phyloP scores from a whole-genome alignment of 768 basidiomycete species.

The Xerocomus potaroensis region DNA sequence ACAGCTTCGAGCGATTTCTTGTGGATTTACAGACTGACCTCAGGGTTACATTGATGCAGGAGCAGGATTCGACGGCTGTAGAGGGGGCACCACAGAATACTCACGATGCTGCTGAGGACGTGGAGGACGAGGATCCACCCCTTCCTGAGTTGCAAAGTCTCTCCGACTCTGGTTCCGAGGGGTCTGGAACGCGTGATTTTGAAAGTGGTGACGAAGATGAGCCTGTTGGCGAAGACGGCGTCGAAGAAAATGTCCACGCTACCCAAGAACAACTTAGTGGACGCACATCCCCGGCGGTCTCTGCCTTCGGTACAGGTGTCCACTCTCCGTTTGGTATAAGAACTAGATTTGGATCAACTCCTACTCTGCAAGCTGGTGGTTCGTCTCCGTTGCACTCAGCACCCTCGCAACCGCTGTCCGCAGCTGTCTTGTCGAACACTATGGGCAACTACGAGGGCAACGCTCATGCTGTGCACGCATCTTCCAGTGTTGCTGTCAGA shows the following conservation, averaged over 20 bases:
- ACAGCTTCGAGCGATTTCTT: conserved; percentile 78
- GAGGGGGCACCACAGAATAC: conserved; percentile 4
- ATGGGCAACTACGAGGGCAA: conserved; percentile 7
- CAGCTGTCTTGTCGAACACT: conserved; percentile 5
- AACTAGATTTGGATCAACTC: conserved; percentile 1
- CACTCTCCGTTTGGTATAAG: conserved; percentile 9
- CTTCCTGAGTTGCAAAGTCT: conserved; percentile 25
- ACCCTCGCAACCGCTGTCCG: conserved; percentile 8
- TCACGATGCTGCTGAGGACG: conserved; percentile 13
- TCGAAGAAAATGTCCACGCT: conserved; percentile 24
- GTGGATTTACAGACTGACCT: conserved; percentile 74
- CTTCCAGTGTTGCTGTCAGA: conserved; percentile 4
- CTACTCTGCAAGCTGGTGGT: conserved; percentile 5
- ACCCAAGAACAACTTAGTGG: conserved; percentile 21
- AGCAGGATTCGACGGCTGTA: conserved; percentile 11
- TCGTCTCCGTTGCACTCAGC: not conserved
- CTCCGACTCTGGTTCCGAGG: conserved; percentile 28
- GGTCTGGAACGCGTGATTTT: conserved; percentile 9
- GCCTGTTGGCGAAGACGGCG: conserved; percentile 26
- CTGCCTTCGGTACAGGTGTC: conserved; percentile 14
- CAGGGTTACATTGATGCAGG: conserved; percentile 53
- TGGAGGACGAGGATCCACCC: conserved; percentile 12
- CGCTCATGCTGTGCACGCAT: not conserved
- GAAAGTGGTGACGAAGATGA: conserved; percentile 24
- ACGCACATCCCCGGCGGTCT: conserved; percentile 24